These are phyloP conservation scores for Aegilops longissima DNA, from an alignment of 176 grass and related monocot genomes.

Conservation along the genomic window DNA sequence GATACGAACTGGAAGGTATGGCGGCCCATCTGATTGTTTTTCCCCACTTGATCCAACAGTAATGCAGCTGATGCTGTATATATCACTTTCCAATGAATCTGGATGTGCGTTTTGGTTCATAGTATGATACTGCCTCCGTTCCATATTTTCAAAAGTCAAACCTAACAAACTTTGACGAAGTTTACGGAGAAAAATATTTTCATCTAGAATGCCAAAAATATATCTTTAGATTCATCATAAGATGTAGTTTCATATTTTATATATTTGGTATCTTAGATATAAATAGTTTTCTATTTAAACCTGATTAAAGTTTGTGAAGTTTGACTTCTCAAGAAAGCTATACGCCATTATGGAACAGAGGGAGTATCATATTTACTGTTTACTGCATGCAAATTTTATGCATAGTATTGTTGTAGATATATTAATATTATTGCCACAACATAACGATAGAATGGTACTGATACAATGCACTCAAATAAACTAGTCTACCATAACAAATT, in stretches of 20 bases:
- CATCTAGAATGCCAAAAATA: too few species aligned
- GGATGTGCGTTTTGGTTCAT: background rate
- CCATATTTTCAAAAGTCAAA: too few species aligned
- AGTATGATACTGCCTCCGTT: background rate
- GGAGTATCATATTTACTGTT: background rate
- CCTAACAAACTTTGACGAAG: too few species aligned
- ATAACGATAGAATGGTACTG: background rate
- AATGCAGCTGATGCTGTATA: background rate
- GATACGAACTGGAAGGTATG: slow-evolving; percentile 92
- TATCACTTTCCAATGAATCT: background rate
- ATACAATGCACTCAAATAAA: background rate
- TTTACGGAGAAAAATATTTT: too few species aligned
- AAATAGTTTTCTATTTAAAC: too few species aligned
- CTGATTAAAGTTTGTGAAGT: too few species aligned
- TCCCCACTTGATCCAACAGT: slow-evolving; percentile 4
- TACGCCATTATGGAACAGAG: too few species aligned
- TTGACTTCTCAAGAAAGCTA: too few species aligned
- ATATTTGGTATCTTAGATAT: too few species aligned
- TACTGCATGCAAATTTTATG: background rate
- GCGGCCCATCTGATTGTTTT: slow-evolving; percentile 1
- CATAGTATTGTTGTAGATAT: background rate
- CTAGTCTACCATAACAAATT: slow-evolving; percentile 6
- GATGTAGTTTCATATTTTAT: too few species aligned
- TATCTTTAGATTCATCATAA: too few species aligned
- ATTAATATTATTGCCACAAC: background rate